These are phyloP conservation scores for Phytophthora europaea DNA, from an alignment of 352 stramenopile genomes.

Conservation along the genomic window DNA sequence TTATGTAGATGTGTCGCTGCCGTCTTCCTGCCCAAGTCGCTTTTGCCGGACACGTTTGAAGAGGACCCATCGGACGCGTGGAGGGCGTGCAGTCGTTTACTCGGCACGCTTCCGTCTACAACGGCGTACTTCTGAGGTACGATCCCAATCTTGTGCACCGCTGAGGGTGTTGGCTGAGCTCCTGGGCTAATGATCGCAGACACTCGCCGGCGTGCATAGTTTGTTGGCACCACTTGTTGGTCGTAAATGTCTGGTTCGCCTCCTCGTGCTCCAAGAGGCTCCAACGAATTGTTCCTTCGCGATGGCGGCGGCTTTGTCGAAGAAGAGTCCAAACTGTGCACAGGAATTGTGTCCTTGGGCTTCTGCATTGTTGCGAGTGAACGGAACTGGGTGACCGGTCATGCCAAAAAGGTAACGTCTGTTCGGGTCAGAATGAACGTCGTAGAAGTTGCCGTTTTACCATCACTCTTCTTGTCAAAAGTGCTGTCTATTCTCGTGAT, in stretches of 20 bases:
- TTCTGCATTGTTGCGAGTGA: slow-evolving; percentile 22
- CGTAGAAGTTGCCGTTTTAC: slow-evolving; percentile 26
- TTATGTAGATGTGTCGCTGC: slow-evolving; percentile 9
- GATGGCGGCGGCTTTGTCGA: slow-evolving; percentile 9
- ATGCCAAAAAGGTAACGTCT: slow-evolving; percentile 32
- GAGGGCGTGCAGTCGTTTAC: slow-evolving; percentile 23
- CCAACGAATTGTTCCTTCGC: slow-evolving; percentile 31
- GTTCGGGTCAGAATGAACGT: slow-evolving; percentile 23
- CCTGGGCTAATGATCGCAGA: not conserved
- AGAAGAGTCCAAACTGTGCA: slow-evolving; percentile 6
- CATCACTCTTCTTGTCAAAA: slow-evolving; percentile 18
- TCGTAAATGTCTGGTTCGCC: slow-evolving; percentile 13
- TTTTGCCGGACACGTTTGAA: slow-evolving; percentile 18
- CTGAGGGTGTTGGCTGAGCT: not conserved
- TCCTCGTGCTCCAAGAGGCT: slow-evolving; percentile 24
- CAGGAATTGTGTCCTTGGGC: slow-evolving; percentile 6
- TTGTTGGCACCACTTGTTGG: slow-evolving; percentile 2
- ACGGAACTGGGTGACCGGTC: slow-evolving; percentile 19
- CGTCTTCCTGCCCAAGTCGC: slow-evolving; percentile 10
- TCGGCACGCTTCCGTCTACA: not conserved
- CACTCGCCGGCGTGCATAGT: slow-evolving; percentile 12
- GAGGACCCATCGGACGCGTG: slow-evolving; percentile 13
- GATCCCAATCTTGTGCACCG: slow-evolving; percentile 7
- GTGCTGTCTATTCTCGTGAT: slow-evolving; percentile 17
- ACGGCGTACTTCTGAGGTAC: slow-evolving; percentile 24